phyloP scores from a whole-genome alignment of 768 basidiomycete genomes.

The Cystoderma amianthinum region DNA sequence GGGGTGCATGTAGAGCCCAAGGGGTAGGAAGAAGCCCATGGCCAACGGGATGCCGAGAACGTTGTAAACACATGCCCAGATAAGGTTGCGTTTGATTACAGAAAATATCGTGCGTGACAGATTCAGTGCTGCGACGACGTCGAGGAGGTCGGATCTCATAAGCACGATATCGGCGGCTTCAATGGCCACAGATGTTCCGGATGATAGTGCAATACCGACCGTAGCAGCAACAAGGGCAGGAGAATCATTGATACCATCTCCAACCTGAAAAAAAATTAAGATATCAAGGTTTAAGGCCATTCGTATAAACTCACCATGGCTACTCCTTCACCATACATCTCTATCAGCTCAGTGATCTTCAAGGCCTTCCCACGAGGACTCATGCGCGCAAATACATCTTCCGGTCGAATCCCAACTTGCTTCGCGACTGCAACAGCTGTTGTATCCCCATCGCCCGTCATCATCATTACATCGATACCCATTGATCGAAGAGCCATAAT shows the following conservation, averaged over 20 bases:
- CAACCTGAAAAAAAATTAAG: slow-evolving; percentile 29
- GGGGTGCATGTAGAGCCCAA: slow-evolving; percentile 90
- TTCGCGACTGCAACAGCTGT: slow-evolving; percentile 88
- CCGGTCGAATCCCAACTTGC: slow-evolving; percentile 80
- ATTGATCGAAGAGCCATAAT: slow-evolving; percentile 75
- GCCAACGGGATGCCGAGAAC: slow-evolving; percentile 91
- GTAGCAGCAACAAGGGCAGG: slow-evolving; percentile 94
- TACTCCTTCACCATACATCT: slow-evolving; percentile 63
- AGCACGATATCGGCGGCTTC: slow-evolving; percentile 98
- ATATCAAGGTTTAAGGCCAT: neutral
- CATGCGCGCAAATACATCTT: slow-evolving; percentile 87
- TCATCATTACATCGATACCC: slow-evolving; percentile 90
- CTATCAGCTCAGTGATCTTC: slow-evolving; percentile 74
- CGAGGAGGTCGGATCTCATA: slow-evolving; percentile 94
- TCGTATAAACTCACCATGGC: slow-evolving; percentile 70
- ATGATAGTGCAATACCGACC: slow-evolving; percentile 93
- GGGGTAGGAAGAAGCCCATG: slow-evolving; percentile 93
- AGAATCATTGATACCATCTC: slow-evolving; percentile 98
- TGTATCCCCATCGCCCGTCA: slow-evolving; percentile 86
- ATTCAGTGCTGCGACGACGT: slow-evolving; percentile 94
- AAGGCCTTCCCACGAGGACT: slow-evolving; percentile 94
- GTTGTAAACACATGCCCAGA: slow-evolving; percentile 97
- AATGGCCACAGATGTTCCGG: slow-evolving; percentile 94
- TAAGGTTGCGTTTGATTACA: slow-evolving; percentile 86
- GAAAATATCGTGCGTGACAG: slow-evolving; percentile 84